A percentile compares a stretch with the other conserved stretches of the same genome.
These are phyloP conservation scores for Comarum palustre DNA, from an alignment of 306 rosid genomes.

Conservation along the genomic window DNA sequence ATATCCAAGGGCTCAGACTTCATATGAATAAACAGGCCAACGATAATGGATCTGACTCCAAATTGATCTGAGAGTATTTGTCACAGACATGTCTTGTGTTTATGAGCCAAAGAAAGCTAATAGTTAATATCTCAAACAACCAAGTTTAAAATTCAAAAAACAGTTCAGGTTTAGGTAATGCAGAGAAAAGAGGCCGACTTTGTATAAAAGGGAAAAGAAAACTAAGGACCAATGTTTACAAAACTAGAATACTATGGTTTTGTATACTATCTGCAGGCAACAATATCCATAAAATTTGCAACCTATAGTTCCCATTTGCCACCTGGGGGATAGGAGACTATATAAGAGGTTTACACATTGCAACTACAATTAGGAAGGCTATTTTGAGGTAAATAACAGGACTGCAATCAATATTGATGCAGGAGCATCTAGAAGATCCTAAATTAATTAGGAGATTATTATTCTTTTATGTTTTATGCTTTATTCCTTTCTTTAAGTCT, in stretches of 20 bases:
- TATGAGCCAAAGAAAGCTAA: not conserved
- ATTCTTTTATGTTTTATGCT: too few relatives aligned
- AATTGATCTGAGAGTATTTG: not conserved
- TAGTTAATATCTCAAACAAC: not conserved
- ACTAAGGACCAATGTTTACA: not conserved
- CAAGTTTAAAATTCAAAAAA: not conserved
- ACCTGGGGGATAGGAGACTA: not conserved
- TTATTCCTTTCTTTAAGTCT: too few relatives aligned
- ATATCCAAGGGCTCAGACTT: not conserved
- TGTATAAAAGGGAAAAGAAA: not conserved
- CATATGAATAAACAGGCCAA: not conserved
- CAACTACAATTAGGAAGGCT: not conserved
- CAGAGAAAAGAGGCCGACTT: not conserved
- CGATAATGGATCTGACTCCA: not conserved
- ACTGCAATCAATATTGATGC: not conserved
- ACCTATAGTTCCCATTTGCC: not conserved
- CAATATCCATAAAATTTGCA: not conserved
- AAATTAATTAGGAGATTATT: too few relatives aligned
- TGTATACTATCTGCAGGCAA: not conserved
- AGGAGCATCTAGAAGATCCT: too few relatives aligned
- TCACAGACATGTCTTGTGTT: not conserved
- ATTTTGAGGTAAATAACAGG: not conserved
- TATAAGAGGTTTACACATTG: not conserved
- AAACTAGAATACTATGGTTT: not conserved
- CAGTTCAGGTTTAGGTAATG: not conserved